Percentiles rank a stretch among this genome's conserved stretches.
Conservation (phyloP, 306 rosid species). For the Medicago arabica region DNA sequence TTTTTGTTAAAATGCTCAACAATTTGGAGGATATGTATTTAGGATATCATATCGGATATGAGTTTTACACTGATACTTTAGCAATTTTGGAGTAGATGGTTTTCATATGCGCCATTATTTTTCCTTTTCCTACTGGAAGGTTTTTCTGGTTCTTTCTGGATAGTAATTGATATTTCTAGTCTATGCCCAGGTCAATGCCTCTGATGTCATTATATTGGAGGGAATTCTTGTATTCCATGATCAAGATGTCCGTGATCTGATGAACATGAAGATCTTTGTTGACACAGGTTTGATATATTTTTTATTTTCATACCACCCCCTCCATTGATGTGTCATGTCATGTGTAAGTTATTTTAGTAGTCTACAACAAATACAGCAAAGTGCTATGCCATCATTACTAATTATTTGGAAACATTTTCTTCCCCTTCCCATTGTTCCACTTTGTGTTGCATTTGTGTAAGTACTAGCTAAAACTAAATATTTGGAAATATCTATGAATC, state of each 20-base stretch:
- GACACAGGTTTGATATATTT: slow-evolving; percentile 73
- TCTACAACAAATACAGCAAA: slow-evolving; percentile 10
- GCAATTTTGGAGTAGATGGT: not conserved
- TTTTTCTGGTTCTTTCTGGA: slow-evolving; percentile 31
- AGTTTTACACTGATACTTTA: not conserved
- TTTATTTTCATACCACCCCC: slow-evolving; percentile 4
- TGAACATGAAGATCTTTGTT: slow-evolving; percentile 98
- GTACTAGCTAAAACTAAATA: slow-evolving; percentile 2
- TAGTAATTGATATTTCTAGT: slow-evolving; percentile 28
- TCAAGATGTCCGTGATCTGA: slow-evolving; percentile 83
- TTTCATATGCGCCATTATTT: not conserved
- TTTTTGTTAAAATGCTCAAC: not conserved
- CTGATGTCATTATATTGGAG: slow-evolving; percentile 95
- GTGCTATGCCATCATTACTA: not conserved
- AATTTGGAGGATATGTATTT: not conserved
- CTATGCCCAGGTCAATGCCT: slow-evolving; percentile 82
- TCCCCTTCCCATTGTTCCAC: slow-evolving; percentile 5
- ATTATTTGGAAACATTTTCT: slow-evolving; percentile 20
- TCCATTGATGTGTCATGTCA: slow-evolving; percentile 3
- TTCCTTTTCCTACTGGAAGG: not conserved
- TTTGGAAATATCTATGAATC: slow-evolving; percentile 14
- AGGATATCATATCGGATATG: not conserved
- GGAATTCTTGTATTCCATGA: slow-evolving; percentile 99
- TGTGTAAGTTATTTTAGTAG: not conserved
- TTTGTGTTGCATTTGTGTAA: slow-evolving; percentile 33